Base-by-base conservation (phyloP, 495 filamentous ascomycete species). In the Aspergillus cavernicola region DNA sequence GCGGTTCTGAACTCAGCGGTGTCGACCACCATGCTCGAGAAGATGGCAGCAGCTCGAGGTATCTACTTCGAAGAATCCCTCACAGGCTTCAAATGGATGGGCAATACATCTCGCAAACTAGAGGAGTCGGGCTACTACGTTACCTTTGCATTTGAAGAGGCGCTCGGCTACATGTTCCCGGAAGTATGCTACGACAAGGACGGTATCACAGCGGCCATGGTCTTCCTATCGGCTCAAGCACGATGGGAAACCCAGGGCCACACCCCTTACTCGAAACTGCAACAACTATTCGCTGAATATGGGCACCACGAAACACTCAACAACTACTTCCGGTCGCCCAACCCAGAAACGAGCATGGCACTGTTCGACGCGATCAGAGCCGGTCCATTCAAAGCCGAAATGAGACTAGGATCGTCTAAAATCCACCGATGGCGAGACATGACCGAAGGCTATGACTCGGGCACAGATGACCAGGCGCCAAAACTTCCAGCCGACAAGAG, bases 1-100 rank as follows among this genome's bases (percentile, higher is more conserved):
- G 76, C 73, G 1, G 81, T 88, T 58, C 63, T 88, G 9, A 80
- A 79, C 16, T 83, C 82, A 3, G 80, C 86, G 1, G 86, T 89
- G 0, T 87, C 83, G 0, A 82, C 81, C 2, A 73, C 78, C 13
- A 87, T 88, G 85, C 75, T 89, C 4, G 63, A 70, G 10, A 70
- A 74, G 19, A 82, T 88, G 69, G 84, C 84, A 6, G 53, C 62
- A 35, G 64, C 72, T 19, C 78, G 79, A 59, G 80, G 79, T 5
- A 80, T 86, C 46, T 62, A 72, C 29, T 85, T 80, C 57, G 67
- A 75, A 36, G 85, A 88, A 58, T 86, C 85, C 4, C 70, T 89
- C 13, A 89, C 86, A 0, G 86, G 86, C 3, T 89, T 89, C 69
- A 89, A 89, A 64, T 89, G 86, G 86, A 78, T 89, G 69, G 78